Percentiles rank a stretch among this genome's conserved stretches.
Conservation (phyloP, 495 filamentous ascomycete species). For the Chaetomidium leptoderma region DNA sequence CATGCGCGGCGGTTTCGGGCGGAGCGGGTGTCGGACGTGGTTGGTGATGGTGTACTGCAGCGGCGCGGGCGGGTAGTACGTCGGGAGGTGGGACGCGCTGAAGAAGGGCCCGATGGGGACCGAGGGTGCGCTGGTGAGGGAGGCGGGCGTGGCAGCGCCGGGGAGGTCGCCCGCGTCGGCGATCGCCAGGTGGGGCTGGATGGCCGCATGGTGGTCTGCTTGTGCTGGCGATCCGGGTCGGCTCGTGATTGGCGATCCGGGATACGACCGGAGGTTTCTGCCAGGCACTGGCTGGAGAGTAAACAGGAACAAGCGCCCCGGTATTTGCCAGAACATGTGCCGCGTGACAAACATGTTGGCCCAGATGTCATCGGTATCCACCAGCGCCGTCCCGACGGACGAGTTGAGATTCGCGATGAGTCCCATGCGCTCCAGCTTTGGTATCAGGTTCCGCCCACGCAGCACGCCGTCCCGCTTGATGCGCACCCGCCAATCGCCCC, state of each 20-base stretch:
- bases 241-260: constrained; percentile 50
- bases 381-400: constrained; percentile 60
- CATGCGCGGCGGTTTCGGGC: constrained; percentile 83
- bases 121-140: constrained; percentile 34
- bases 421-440: constrained; percentile 90
- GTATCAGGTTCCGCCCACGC: constrained; percentile 73
- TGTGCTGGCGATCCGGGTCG: constrained; percentile 59
- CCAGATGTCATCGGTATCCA: constrained; percentile 66
- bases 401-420: constrained; percentile 73
- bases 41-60: constrained; percentile 76
- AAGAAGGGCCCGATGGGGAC: constrained; percentile 62
- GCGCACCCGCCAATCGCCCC: constrained; percentile 81
- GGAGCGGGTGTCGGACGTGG: constrained; percentile 76
- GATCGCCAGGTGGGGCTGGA: constrained; percentile 16
- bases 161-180: constrained; percentile 30
- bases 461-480: constrained; percentile 84
- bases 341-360: constrained; percentile 75
- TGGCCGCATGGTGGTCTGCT: constrained; percentile 27
- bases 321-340: constrained; percentile 86
- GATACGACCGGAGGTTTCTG: constrained; percentile 48
- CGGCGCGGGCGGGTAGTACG: constrained; percentile 81
- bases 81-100: constrained; percentile 76
- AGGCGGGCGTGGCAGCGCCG: constrained; percentile 27
- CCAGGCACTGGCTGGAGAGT: constrained; percentile 59
- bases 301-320: constrained; percentile 82